Percentiles rank a stretch among this genome's conserved stretches.
These are phyloP conservation scores for Alternaria infectoria DNA, from an alignment of 2,329 filamentous ascomycete species.

Conservation along the genomic window DNA sequence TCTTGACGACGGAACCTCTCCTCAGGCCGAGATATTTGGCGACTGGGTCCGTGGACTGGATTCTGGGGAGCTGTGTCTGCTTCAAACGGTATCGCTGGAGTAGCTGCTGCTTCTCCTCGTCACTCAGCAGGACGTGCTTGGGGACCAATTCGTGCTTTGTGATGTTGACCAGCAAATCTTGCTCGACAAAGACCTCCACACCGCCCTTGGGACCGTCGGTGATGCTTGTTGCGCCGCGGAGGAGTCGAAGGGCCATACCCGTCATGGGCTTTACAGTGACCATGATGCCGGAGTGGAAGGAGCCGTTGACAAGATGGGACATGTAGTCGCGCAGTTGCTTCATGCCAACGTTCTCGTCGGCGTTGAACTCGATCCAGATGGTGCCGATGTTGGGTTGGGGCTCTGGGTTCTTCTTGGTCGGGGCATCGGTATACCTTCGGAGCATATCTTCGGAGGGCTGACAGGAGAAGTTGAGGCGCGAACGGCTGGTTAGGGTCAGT, in stretches of 20 bases:
- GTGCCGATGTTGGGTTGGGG: slow-evolving; percentile 79
- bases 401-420: slow-evolving; percentile 71
- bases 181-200: slow-evolving; percentile 94
- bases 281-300: slow-evolving; percentile 90
- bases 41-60: slow-evolving; percentile 89
- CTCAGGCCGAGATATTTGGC: slow-evolving; percentile 89
- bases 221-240: slow-evolving; percentile 38
- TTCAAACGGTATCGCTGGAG: slow-evolving; percentile 91
- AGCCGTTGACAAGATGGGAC: slow-evolving; percentile 77
- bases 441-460: slow-evolving; percentile 85
- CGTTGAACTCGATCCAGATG: slow-evolving; percentile 92
- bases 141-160: slow-evolving; percentile 97
- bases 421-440: slow-evolving; percentile 77
- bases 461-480: slow-evolving; percentile 85
- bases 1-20: slow-evolving; percentile 96
- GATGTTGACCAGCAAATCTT: slow-evolving; percentile 96
- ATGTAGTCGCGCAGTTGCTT: slow-evolving; percentile 92
- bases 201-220: slow-evolving; percentile 71
- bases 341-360: slow-evolving; percentile 80
- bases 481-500: slow-evolving; percentile 64
- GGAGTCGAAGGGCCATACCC: slow-evolving; percentile 66
- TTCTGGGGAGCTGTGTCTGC: slow-evolving; percentile 94
- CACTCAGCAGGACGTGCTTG: slow-evolving; percentile 86
- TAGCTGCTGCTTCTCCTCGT: slow-evolving; percentile 85
- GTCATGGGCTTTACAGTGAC: slow-evolving; percentile 84